Conservation (phyloP, 768 basidiomycete genomes). For the Tephrocybe sp. region DNA sequence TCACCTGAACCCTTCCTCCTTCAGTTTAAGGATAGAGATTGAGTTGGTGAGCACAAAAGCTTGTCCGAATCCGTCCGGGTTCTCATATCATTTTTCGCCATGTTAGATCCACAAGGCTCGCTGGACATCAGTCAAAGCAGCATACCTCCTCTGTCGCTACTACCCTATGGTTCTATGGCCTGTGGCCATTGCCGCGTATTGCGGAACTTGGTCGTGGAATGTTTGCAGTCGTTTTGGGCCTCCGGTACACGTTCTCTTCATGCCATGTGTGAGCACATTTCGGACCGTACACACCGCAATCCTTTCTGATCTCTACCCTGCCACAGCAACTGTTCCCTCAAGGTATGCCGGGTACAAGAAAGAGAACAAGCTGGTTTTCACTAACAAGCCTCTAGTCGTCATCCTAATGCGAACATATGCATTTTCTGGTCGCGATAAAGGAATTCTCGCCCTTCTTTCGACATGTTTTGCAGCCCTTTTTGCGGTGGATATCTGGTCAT, state of each 20-base stretch:
- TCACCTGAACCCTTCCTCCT: background rate
- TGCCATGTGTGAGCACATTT: conserved; percentile 26
- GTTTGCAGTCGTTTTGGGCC: conserved; percentile 28
- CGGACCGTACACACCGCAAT: background rate
- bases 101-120: conserved; percentile 32
- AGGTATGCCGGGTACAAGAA: conserved; percentile 24
- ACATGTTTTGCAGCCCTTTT: conserved; percentile 30
- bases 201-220: conserved; percentile 29
- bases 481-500: conserved; percentile 34
- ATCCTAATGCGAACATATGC: conserved; percentile 45
- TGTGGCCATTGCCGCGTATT: conserved; percentile 34
- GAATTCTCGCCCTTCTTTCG: conserved; percentile 27
- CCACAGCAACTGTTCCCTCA: conserved; percentile 39
- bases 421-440: conserved; percentile 34
- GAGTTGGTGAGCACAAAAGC: conserved; percentile 28
- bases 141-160: conserved; percentile 42
- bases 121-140: conserved; percentile 37
- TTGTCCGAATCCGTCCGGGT: background rate
- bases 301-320: background rate
- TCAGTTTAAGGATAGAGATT: conserved; percentile 30
- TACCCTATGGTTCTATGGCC: conserved; percentile 38
- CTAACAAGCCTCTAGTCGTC: conserved; percentile 26
- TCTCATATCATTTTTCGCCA: background rate
- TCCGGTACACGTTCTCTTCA: conserved; percentile 30
- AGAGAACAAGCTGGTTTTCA: background rate